Evolutionary conservation across 352 stramenopile species (phyloP), one percentile per base, ranked within the genome.

Genomic region (Phytophthora hybrid): DNA sequence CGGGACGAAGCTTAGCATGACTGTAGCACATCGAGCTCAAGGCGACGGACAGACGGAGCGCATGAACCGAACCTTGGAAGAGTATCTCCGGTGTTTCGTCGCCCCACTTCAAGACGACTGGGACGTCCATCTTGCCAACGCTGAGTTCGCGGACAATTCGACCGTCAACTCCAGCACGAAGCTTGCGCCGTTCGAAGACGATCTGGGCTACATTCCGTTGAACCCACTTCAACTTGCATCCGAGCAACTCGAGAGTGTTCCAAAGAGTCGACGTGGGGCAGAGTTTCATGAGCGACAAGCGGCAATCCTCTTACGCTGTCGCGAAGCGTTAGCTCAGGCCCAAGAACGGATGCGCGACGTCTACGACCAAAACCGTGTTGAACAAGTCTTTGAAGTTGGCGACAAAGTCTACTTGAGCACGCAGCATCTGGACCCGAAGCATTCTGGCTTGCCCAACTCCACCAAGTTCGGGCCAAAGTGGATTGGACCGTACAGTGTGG

Each of bases 381-480:
- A 76, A 39, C 34, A 68, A 26, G 1, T 23, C 5, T 76, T 76
- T n/a, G 21, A 63, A 9, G 56, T 67, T 19, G 63, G 63, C 3
- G 58, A 77, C 21, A 53, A 23, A 11, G 70, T 77, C 16, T 66
- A 66, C 39, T 31, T 77, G 21, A 69, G 59, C 21, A 73, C 63
- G 16, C n/a, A 69, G 7, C 53, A 73, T 23, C 34, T 77, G 7
- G 64, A 70, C 19, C 47, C 44, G 14, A 63, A 66, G 34, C 59
- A 77, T 29, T 32, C 52, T 14, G 63, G 63, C 0, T 41, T 73
- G 1, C 57, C 63, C 3, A 76, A 61, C 23, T 76, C 69, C 10
- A 32, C 23, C 29, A 71, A 76, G 21, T 60, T 72, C 23, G 57
- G 63, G 21, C 32, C 69, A 3, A 75, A 75, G 49, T 75, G 61